phyloP scores from a whole-genome alignment of 2,329 filamentous ascomycete genomes.

The Monilinia polystroma region DNA sequence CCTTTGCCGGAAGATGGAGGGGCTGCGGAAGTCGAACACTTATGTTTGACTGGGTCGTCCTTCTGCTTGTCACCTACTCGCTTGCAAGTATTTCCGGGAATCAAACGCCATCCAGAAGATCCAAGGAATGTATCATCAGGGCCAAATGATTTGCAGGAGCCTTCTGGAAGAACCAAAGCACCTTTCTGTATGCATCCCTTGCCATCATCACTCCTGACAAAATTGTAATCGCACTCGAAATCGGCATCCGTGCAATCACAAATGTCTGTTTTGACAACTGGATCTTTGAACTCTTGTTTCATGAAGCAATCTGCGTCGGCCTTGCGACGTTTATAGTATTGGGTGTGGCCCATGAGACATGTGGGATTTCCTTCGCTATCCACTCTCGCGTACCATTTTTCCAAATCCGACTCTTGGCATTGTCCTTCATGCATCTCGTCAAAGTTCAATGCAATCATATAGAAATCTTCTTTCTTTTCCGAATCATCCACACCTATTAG shows the following conservation, averaged over 20 bases:
- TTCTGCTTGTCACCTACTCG: constrained; percentile 60
- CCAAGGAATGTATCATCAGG: constrained; percentile 70
- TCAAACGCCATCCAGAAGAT: constrained; percentile 86
- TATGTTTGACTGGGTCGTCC: constrained; percentile 69
- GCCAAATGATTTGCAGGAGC: constrained; percentile 60
- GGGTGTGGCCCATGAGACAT: constrained; percentile 95
- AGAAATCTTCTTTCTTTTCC: constrained; percentile 52
- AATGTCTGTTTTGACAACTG: constrained; percentile 63
- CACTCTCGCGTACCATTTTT: constrained; percentile 82
- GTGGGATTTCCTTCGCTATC: constrained; percentile 77
- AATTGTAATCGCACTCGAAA: constrained; percentile 97
- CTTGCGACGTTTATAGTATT: constrained; percentile 82
- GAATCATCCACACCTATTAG: constrained; percentile 64
- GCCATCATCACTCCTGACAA: constrained; percentile 64
- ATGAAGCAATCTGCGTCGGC: constrained; percentile 87
- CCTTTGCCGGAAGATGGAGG: constrained; percentile 65
- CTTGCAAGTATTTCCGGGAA: constrained; percentile 77
- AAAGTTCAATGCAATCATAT: constrained; percentile 80
- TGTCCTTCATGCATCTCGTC: constrained; percentile 74
- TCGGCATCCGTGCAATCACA: constrained; percentile 83
- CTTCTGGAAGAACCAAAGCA: constrained; percentile 65
- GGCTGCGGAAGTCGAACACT: constrained; percentile 65
- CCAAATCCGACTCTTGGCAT: constrained; percentile 85
- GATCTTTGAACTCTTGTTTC: constrained; percentile 79
- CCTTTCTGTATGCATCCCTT: constrained; percentile 64